Percentiles rank a stretch among this genome's conserved stretches.
Conservation (phyloP, 352 stramenopile genomes). For the Phytophthora boehmeriae region DNA sequence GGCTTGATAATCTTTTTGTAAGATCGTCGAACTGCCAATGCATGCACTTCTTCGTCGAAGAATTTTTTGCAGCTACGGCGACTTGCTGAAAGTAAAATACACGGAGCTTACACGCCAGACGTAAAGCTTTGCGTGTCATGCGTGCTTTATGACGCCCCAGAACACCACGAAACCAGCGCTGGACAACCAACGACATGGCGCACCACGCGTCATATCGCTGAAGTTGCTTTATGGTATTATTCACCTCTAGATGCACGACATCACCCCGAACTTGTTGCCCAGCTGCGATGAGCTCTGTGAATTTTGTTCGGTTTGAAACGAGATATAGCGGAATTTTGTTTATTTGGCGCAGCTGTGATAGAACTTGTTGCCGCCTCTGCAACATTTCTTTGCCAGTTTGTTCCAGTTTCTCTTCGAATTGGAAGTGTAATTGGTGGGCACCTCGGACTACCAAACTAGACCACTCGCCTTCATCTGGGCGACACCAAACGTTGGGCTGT, state of each 20-base stretch:
- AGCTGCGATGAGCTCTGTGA: slow-evolving; percentile 58
- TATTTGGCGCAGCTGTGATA: slow-evolving; percentile 57
- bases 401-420: slow-evolving; percentile 66
- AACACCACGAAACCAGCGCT: slow-evolving; percentile 68
- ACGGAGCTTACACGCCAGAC: slow-evolving; percentile 34
- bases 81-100: slow-evolving; percentile 38
- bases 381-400: slow-evolving; percentile 62
- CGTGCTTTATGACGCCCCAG: slow-evolving; percentile 37
- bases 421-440: slow-evolving; percentile 65
- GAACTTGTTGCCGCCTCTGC: slow-evolving; percentile 46
- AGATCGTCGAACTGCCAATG: slow-evolving; percentile 36
- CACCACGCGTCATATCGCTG: slow-evolving; percentile 76
- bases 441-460: slow-evolving; percentile 61
- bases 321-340: slow-evolving; percentile 67
- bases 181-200: slow-evolving; percentile 41
- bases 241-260: slow-evolving; percentile 75
- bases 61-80: slow-evolving; percentile 31
- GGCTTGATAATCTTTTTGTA: slow-evolving; percentile 41
- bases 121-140: slow-evolving; percentile 37
- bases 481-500: slow-evolving; percentile 68
- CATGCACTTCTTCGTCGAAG: slow-evolving; percentile 34
- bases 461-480: slow-evolving; percentile 77
- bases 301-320: slow-evolving; percentile 48
- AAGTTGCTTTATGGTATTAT: slow-evolving; percentile 56
- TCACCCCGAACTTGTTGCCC: slow-evolving; percentile 65